A percentile compares a stretch with the other conserved stretches of the same genome.
phyloP scores from a whole-genome alignment of 106 monocot genomes.

The Allium fistulosum region DNA sequence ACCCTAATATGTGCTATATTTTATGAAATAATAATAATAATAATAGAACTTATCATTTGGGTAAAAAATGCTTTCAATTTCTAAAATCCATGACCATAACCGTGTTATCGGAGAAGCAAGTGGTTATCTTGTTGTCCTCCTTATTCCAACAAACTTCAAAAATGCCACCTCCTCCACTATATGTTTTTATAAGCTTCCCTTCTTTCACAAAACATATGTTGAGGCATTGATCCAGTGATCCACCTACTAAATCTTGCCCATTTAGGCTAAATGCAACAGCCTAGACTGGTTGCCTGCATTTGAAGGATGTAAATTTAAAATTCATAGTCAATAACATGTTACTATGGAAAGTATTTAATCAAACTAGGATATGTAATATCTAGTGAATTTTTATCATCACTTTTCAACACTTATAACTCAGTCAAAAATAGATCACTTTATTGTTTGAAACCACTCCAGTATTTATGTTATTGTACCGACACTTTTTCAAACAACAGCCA shows the following conservation, averaged over 20 bases:
- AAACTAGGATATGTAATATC: too few species aligned
- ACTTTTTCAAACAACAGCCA: too few species aligned
- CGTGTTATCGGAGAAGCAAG: constrained; percentile 84
- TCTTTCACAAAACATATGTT: constrained; percentile 95
- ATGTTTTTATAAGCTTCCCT: constrained; percentile 71
- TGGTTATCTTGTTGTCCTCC: constrained; percentile 86
- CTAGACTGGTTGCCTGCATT: constrained; percentile 84
- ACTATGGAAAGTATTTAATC: too few species aligned
- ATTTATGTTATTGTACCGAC: too few species aligned
- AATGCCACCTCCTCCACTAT: constrained; percentile 77
- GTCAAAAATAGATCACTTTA: too few species aligned
- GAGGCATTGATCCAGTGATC: constrained; percentile 82
- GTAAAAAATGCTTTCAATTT: constrained; percentile 20
- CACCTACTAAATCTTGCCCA: constrained; percentile 85
- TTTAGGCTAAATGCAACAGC: constrained; percentile 90
- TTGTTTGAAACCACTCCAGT: too few species aligned
- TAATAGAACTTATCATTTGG: too few species aligned
- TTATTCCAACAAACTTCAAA: constrained; percentile 98
- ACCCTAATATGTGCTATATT: too few species aligned
- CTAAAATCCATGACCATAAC: constrained; percentile 87
- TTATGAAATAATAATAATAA: too few species aligned
- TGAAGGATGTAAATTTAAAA: neutral
- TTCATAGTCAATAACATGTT: too few species aligned
- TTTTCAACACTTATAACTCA: too few species aligned
- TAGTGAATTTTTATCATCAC: too few species aligned